phyloP scores from a whole-genome alignment of 148 eudicot species.

The Vaccinium macrocarpon region DNA sequence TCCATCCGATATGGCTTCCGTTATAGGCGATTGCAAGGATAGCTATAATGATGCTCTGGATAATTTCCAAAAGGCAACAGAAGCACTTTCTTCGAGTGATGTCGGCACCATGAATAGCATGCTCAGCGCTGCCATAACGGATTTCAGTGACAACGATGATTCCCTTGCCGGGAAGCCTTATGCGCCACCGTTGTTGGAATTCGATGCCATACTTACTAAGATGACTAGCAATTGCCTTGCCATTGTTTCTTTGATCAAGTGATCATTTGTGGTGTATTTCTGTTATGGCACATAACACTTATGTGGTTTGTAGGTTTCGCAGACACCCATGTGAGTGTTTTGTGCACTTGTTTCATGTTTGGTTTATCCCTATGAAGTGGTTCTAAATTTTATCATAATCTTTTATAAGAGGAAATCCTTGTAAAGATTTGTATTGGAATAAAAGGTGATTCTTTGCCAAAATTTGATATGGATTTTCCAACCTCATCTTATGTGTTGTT shows the following conservation, averaged over 20 bases:
- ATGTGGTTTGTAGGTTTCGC: not conserved
- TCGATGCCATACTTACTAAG: conserved; percentile 20
- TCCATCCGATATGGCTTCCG: not conserved
- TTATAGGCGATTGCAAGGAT: conserved; percentile 24
- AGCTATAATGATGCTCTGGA: conserved; percentile 27
- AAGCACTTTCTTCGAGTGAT: conserved; percentile 21
- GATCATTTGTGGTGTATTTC: not conserved
- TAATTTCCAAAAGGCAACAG: conserved; percentile 29
- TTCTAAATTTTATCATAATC: not conserved
- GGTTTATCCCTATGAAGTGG: not conserved
- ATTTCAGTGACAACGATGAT: conserved; percentile 37
- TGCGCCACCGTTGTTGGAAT: not conserved
- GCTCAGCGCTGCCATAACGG: conserved; percentile 41
- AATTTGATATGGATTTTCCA: not conserved
- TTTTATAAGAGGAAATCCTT: not conserved
- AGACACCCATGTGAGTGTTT: not conserved
- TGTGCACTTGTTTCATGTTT: not conserved
- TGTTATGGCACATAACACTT: not conserved
- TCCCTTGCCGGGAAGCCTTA: conserved; percentile 13
- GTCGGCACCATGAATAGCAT: conserved; percentile 33
- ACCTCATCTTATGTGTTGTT: not conserved
- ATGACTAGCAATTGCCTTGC: conserved; percentile 55
- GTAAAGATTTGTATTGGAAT: not conserved
- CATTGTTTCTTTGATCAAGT: conserved; percentile 17
- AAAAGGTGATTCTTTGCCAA: not conserved